Evolutionary conservation across 2,329 filamentous ascomycete genomes (phyloP).

Genomic region (Alternaria novae-zelandiae): DNA sequence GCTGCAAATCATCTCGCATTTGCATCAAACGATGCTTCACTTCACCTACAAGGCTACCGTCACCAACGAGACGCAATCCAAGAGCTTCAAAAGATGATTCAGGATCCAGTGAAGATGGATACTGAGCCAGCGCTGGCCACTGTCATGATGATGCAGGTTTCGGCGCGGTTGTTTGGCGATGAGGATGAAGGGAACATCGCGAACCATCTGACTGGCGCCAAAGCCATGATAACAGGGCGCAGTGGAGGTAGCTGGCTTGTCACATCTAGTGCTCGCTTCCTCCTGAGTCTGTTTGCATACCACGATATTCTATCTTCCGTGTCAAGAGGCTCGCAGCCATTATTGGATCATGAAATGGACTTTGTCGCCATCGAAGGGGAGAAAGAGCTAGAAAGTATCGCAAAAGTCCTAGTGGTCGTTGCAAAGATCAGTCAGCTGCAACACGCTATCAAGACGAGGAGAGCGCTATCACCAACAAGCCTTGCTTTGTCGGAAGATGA

Average conservation of each 20-base stretch:
- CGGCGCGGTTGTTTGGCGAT: constrained; percentile 34
- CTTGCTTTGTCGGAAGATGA: constrained; percentile 23
- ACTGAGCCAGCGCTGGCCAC: constrained; percentile 37
- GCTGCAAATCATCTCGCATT: constrained; percentile 38
- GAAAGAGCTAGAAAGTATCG: constrained; percentile 30
- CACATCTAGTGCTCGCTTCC: constrained; percentile 33
- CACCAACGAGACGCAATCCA: constrained; percentile 38
- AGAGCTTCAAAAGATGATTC: constrained; percentile 32
- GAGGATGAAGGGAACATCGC: constrained; percentile 33
- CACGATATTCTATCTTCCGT: constrained; percentile 43
- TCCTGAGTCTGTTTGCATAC: constrained; percentile 40
- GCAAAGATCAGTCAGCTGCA: constrained; percentile 36
- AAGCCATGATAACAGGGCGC: constrained; percentile 37
- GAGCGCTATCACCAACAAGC: neutral
- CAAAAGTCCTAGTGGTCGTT: constrained; percentile 33
- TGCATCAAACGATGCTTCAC: constrained; percentile 23
- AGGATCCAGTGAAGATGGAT: constrained; percentile 24
- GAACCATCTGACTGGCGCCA: constrained; percentile 40
- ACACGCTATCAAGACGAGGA: constrained; percentile 24
- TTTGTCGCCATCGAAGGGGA: constrained; percentile 36
- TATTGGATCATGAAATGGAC: constrained; percentile 26
- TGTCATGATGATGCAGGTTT: constrained; percentile 45
- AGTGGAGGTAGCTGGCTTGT: constrained; percentile 7
- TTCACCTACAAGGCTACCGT: constrained; percentile 33
- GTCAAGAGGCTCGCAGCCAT: constrained; percentile 32